Base-by-base conservation (phyloP, 352 stramenopile species). In the Pythium plurisporium region DNA sequence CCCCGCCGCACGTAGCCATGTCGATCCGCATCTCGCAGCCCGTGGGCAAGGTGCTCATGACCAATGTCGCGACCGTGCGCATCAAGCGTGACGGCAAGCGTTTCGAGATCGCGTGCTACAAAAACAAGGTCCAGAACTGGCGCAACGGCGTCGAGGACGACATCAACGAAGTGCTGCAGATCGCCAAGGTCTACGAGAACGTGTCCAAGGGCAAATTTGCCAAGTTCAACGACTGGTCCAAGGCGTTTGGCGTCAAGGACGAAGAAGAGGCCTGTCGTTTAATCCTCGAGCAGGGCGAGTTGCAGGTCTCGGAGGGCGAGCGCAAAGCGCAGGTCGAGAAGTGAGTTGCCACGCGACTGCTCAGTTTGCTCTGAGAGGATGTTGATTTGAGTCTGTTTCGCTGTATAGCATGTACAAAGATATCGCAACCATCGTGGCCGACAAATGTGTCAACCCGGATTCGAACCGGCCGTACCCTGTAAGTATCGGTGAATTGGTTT, bases 81-180 rank as follows among this genome's bases (percentile, higher is more conserved):
- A 86, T 99, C 43, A 92, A 98, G 57, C 94, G 92, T 42, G 73
- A 76, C 38, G 96, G 96, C n/a, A 97, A 98, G 67, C 86, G 95
- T 38, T 99, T 99, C 70, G 97, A 99, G 75, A 96, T 99, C 49
- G 97, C 97, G 12, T 99, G 95, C 71, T 99, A 99, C 79, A 94
- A 95, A 59, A 99, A 99, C 86, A 99, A 99, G 73, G 94, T 98
- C 27, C 77, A 99, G 26, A 98, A 99, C 77, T 99, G 96, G 85
- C 88, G 97, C 51, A 97, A 98, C 71, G 94, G 96, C 49, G 87
- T 99, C 31, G 97, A 99, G 75, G 97, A 87, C 43, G 96, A 99
- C 79, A 85, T 99, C 37, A 91, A 95, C 52, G 96, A 99, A 79
- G 96, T 99, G 33, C 81, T 99, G 26, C 97, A 99, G 80, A 98